phyloP scores from a whole-genome alignment of 208 protist species.

The Leptomonas seymouri region DNA sequence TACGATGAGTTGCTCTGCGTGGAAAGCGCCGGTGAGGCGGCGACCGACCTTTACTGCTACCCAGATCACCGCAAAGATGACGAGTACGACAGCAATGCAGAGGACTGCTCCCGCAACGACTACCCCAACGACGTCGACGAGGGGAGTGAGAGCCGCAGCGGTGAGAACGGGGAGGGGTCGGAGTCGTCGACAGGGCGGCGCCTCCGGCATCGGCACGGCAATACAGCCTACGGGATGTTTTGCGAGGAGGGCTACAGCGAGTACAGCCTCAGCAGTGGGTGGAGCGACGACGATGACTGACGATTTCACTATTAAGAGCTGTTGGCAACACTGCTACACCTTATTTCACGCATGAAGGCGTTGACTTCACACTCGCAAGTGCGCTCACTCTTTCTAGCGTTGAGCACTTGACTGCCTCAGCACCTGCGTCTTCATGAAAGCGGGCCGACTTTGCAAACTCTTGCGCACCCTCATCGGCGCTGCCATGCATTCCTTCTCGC shows the following conservation, averaged over 20 bases:
- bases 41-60: conserved; percentile 80
- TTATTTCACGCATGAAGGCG: background rate
- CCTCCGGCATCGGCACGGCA: background rate
- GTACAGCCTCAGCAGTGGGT: conserved; percentile 46
- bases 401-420: too few relatives aligned
- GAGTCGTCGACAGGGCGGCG: conserved; percentile 4
- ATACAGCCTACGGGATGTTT: conserved; percentile 44
- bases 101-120: conserved; percentile 86
- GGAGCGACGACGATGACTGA: conserved; percentile 44
- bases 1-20: conserved; percentile 35
- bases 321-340: background rate
- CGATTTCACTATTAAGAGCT: background rate
- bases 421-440: too few relatives aligned
- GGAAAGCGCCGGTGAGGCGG: conserved; percentile 33
- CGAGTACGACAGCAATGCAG: conserved; percentile 92
- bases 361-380: too few relatives aligned
- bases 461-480: too few relatives aligned
- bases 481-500: too few relatives aligned
- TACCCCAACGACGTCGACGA: conserved; percentile 76
- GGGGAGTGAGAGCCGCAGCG: conserved; percentile 14
- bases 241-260: conserved; percentile 60
- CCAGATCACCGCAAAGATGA: conserved; percentile 88
- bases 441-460: too few relatives aligned
- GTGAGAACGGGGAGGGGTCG: background rate
- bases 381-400: too few relatives aligned